Percentiles rank a stretch among this genome's conserved stretches.
Evolutionary conservation across 352 stramenopile genomes (phyloP).

Genomic region (Phytopythium sindhum): DNA sequence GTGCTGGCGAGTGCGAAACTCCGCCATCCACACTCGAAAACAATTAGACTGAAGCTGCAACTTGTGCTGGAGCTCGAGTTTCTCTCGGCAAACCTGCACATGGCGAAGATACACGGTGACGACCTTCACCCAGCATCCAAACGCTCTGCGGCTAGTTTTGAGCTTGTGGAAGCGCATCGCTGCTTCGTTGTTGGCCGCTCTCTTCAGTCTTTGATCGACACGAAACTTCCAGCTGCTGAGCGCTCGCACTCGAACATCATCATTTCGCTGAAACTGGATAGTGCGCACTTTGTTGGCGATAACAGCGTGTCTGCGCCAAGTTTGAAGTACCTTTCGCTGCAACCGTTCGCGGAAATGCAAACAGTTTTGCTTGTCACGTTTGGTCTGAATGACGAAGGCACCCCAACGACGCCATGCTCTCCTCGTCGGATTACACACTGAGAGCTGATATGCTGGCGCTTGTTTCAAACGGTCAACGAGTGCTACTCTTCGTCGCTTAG

Average conservation of each 20-base stretch:
- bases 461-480: background rate
- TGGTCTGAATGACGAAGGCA: background rate
- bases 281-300: background rate
- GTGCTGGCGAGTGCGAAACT: conserved; percentile 8
- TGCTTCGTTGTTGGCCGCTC: background rate
- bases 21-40: conserved; percentile 15
- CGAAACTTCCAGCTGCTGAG: background rate
- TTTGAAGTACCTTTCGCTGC: background rate
- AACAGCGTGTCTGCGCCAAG: background rate
- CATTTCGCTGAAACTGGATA: background rate
- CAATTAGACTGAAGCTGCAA: conserved; percentile 4
- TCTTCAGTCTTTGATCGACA: background rate
- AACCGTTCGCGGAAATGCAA: background rate
- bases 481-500: background rate
- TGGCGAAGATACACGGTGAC: background rate
- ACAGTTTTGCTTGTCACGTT: background rate
- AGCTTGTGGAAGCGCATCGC: background rate
- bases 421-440: background rate
- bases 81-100: background rate
- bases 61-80: background rate
- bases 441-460: background rate
- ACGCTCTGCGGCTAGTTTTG: background rate
- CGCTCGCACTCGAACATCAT: background rate
- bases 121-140: background rate
- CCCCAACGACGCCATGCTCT: background rate